A percentile compares a stretch with the other conserved stretches of the same genome.
These are phyloP conservation scores for Paecilomyces sp. DNA, from an alignment of 2,329 filamentous ascomycete species.

Conservation along the genomic window DNA sequence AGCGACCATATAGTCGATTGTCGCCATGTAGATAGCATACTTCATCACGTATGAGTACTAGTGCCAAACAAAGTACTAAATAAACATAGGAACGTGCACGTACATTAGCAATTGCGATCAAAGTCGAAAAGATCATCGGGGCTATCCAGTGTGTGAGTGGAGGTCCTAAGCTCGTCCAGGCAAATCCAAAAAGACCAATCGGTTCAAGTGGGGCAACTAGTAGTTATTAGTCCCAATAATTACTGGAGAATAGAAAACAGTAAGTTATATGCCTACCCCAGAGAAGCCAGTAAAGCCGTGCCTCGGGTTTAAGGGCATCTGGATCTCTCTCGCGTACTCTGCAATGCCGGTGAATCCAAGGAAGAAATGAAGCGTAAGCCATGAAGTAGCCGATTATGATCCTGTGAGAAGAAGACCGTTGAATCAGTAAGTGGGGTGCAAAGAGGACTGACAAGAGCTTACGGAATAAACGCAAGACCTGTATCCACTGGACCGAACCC, in stretches of 20 bases:
- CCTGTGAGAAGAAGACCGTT: slow-evolving; percentile 11
- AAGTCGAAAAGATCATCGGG: slow-evolving; percentile 51
- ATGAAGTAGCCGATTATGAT: slow-evolving; percentile 52
- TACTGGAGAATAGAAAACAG: not conserved
- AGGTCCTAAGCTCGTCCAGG: slow-evolving; percentile 52
- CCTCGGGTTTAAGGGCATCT: slow-evolving; percentile 54
- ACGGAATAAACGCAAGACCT: slow-evolving; percentile 49
- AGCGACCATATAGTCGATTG: slow-evolving; percentile 62
- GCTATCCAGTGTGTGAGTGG: slow-evolving; percentile 52
- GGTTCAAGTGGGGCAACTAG: slow-evolving; percentile 49
- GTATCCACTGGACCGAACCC: slow-evolving; percentile 43
- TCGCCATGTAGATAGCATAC: slow-evolving; percentile 53
- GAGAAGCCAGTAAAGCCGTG: slow-evolving; percentile 52
- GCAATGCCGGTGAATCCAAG: slow-evolving; percentile 40
- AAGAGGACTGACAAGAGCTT: slow-evolving; percentile 12
- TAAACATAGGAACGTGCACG: slow-evolving; percentile 14
- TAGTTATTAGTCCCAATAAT: not conserved
- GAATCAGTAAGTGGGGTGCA: not conserved
- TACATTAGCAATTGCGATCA: slow-evolving; percentile 57
- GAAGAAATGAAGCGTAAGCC: slow-evolving; percentile 50
- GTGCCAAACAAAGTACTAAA: slow-evolving; percentile 4
- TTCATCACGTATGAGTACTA: slow-evolving; percentile 6
- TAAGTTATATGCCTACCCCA: slow-evolving; percentile 31
- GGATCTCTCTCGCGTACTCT: slow-evolving; percentile 33
- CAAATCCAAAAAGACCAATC: slow-evolving; percentile 55